Conservation (phyloP, 192 early-diverging fungal species). For the Coemansia sp. region DNA sequence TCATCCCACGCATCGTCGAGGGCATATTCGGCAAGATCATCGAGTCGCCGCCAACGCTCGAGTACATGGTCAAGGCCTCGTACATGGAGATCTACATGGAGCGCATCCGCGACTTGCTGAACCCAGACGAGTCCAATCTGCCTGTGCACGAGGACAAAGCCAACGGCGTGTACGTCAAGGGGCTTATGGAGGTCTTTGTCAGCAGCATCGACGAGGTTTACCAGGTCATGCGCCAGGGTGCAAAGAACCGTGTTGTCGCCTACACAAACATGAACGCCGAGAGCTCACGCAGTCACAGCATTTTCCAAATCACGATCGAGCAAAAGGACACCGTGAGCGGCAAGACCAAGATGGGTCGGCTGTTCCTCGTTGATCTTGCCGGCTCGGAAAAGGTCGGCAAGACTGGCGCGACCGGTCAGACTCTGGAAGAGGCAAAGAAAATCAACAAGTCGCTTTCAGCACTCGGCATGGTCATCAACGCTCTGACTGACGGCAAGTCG, state of each 20-base stretch:
- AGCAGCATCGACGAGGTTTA: constrained; percentile 92
- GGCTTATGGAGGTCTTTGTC: constrained; percentile 95
- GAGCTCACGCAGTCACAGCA: constrained; percentile 96
- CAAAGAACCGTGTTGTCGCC: constrained; percentile 80
- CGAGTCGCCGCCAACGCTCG: constrained; percentile 85
- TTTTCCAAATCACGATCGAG: constrained; percentile 93
- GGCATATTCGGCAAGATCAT: constrained; percentile 91
- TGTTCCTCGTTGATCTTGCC: constrained; percentile 97
- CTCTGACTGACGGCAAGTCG: constrained; percentile 98
- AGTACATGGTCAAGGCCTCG: constrained; percentile 98
- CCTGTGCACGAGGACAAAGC: constrained; percentile 97
- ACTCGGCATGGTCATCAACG: constrained; percentile 99
- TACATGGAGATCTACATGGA: constrained; percentile 99
- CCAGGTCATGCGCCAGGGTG: constrained; percentile 95
- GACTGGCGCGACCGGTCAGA: constrained; percentile 97
- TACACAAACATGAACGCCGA: constrained; percentile 99
- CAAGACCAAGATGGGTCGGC: constrained; percentile 83
- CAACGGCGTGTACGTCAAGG: constrained; percentile 98
- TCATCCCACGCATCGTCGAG: constrained; percentile 96
- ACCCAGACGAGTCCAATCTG: constrained; percentile 78
- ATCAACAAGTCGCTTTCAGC: constrained; percentile 99
- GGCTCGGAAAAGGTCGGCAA: constrained; percentile 98
- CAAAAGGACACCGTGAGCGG: constrained; percentile 92
- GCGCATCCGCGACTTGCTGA: constrained; percentile 92
- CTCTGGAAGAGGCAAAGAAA: constrained; percentile 99